Conservation (phyloP, 257 asterid species). For the Catharanthus roseus region DNA sequence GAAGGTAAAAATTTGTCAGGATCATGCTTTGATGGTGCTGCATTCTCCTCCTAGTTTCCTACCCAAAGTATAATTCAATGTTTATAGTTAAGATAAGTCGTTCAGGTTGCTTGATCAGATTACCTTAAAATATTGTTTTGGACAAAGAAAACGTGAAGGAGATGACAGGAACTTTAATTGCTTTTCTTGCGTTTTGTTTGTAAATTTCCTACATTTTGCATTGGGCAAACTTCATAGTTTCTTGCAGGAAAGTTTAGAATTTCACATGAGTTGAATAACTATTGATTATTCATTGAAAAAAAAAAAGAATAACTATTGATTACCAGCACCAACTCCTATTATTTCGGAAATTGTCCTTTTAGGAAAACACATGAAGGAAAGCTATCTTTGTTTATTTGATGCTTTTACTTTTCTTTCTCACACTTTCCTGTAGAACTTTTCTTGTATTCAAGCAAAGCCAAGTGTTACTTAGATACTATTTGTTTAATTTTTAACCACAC, state of each 20-base stretch:
- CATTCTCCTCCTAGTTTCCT: not conserved
- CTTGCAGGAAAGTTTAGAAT: not conserved
- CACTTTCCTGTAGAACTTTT: not conserved
- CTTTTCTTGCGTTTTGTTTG: not conserved
- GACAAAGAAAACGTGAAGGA: not conserved
- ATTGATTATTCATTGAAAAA: too few relatives aligned
- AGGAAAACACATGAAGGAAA: not conserved
- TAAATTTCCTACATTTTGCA: not conserved
- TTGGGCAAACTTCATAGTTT: not conserved
- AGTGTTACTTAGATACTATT: not conserved
- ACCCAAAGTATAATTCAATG: not conserved
- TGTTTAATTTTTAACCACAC: not conserved
- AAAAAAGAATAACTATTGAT: too few relatives aligned
- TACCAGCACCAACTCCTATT: not conserved
- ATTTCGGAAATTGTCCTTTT: not conserved
- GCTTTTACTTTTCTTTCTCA: not conserved
- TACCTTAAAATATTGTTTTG: not conserved
- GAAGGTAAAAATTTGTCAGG: too few relatives aligned
- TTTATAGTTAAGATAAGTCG: not conserved
- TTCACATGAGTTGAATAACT: not conserved
- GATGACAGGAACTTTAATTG: not conserved
- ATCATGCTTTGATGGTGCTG: too few relatives aligned
- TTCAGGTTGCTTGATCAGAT: constrained; percentile 11
- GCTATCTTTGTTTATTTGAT: not conserved
- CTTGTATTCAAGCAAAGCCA: constrained; percentile 3